Conservation (phyloP, 139 green algal genomes). For the Deuterostichococcus epilithicus region DNA sequence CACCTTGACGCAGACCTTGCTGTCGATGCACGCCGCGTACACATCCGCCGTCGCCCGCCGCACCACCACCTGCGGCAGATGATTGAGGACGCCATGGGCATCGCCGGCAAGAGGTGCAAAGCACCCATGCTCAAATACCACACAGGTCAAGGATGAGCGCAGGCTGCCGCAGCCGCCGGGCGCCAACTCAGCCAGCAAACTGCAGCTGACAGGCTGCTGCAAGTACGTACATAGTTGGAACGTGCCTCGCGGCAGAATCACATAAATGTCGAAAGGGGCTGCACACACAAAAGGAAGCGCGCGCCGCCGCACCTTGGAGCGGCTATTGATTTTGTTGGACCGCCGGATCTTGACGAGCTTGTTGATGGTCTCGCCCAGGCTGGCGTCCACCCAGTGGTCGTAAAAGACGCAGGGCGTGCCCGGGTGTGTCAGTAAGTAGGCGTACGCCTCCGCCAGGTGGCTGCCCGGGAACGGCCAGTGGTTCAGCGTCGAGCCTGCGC, state of each 20-base stretch:
- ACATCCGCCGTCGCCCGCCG: conserved; percentile 58
- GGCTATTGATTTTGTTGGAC: conserved; percentile 59
- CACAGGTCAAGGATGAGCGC: no score
- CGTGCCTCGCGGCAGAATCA: no score
- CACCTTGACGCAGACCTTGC: conserved; percentile 74
- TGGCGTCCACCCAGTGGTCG: conserved; percentile 72
- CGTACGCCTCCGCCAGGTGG: conserved; percentile 79
- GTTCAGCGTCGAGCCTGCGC: conserved; percentile 68
- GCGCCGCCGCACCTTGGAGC: conserved; percentile 33
- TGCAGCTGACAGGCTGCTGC: no score
- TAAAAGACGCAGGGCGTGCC: conserved; percentile 89
- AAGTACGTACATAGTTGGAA: no score
- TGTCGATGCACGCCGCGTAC: conserved; percentile 82
- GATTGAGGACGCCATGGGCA: no score
- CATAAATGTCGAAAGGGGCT: no score
- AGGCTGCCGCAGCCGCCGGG: no score
- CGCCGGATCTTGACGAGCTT: conserved; percentile 73
- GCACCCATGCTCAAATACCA: no score
- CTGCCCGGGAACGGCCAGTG: conserved; percentile 79
- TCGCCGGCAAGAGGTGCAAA: no score
- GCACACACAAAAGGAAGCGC: no score
- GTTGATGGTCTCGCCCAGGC: conserved; percentile 59
- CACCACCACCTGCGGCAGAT: conserved; percentile 54
- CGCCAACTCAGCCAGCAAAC: no score
- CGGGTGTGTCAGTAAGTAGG: conserved; percentile 92